Evolutionary conservation across 2,329 filamentous ascomycete genomes (phyloP).

Genomic region (Cladophialophora yegresii): DNA sequence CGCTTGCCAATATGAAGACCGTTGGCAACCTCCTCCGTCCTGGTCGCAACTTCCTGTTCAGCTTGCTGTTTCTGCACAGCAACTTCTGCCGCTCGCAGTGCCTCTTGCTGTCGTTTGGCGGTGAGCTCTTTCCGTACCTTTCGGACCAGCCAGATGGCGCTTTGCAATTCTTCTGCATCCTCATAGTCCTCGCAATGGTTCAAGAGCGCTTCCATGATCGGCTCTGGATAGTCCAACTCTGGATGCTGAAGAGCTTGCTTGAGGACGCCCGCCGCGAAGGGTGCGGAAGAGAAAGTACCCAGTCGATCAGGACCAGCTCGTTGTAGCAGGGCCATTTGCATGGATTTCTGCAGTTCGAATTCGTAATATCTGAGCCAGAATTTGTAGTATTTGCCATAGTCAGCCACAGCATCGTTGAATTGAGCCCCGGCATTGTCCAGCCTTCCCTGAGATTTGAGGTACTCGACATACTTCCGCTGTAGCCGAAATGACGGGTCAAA

Average conservation of each 20-base stretch:
- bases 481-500: conserved; percentile 88
- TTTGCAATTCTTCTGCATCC: conserved; percentile 70
- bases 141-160: conserved; percentile 71
- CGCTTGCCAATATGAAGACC: conserved; percentile 59
- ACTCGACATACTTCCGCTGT: conserved; percentile 89
- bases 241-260: conserved; percentile 65
- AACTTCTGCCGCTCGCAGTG: conserved; percentile 56
- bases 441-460: conserved; percentile 78
- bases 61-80: conserved; percentile 38
- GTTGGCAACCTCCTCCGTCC: conserved; percentile 36
- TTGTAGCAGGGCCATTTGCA: conserved; percentile 57
- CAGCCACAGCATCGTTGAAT: conserved; percentile 71
- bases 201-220: conserved; percentile 51
- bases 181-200: conserved; percentile 83
- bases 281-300: conserved; percentile 65
- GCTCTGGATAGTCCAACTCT: conserved; percentile 54
- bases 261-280: conserved; percentile 73
- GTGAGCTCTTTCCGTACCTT: conserved; percentile 65
- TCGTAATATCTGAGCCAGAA: conserved; percentile 93
- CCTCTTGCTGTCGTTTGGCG: conserved; percentile 67
- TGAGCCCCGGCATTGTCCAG: conserved; percentile 73
- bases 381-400: conserved; percentile 76
- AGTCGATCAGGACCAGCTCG: conserved; percentile 54
- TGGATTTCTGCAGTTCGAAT: conserved; percentile 82
- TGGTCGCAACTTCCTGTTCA: conserved; percentile 38